Conservation (phyloP, 2,329 filamentous ascomycete species). For the Botrytis fabae region DNA sequence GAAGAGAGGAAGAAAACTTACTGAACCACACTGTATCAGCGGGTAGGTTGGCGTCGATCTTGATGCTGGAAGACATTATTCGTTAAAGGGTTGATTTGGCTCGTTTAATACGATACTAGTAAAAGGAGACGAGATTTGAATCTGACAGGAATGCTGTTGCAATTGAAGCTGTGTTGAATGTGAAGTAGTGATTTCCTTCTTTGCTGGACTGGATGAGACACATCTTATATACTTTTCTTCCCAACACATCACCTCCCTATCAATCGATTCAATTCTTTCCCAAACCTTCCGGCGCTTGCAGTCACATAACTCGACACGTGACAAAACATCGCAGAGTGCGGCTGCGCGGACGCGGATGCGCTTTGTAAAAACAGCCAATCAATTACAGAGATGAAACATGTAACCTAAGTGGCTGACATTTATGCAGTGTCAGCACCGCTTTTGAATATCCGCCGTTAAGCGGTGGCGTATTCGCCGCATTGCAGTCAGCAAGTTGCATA, state of each 20-base stretch:
- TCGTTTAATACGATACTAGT: not conserved
- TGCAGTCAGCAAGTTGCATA: too few species aligned
- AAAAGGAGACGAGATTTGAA: not conserved
- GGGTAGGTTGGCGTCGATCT: not conserved
- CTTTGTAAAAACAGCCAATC: not conserved
- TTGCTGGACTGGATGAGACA: fast-evolving
- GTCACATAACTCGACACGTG: not conserved
- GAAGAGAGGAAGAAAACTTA: not conserved
- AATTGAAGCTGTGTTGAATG: too few species aligned
- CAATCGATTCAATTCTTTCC: not conserved
- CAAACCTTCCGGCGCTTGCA: not conserved
- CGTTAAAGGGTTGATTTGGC: not conserved
- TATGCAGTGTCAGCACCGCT: not conserved
- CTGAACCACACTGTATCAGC: conserved; percentile 19
- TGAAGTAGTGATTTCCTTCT: not conserved
- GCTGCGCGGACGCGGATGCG: not conserved
- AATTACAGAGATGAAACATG: not conserved
- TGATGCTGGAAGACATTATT: not conserved
- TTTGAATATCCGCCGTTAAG: not conserved
- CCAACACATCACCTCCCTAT: not conserved
- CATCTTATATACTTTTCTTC: not conserved
- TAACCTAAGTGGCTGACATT: not conserved
- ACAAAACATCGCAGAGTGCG: not conserved
- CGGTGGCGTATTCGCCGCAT: not conserved
- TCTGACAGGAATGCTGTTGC: not conserved